Percentiles rank a stretch among this genome's conserved stretches.
Evolutionary conservation across 2,329 filamentous ascomycete species (phyloP).

Genomic region (Stenocarpella maydis): DNA sequence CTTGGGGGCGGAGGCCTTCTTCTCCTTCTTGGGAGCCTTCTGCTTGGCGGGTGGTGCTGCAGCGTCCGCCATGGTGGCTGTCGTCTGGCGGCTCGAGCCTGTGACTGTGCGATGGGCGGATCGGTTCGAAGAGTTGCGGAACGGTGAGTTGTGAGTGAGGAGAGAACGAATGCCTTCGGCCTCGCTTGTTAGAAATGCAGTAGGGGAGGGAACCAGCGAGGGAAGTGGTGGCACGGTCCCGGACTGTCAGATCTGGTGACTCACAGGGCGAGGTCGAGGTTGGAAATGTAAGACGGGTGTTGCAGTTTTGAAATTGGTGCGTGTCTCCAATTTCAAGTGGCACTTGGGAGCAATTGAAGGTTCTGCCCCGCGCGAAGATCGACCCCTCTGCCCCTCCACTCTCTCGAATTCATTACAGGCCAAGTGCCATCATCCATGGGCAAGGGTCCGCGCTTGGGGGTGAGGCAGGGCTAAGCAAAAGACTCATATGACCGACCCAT

Average conservation of each 20-base stretch:
- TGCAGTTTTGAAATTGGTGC: conserved; percentile 32
- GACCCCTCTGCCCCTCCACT: too few species aligned
- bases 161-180: not conserved
- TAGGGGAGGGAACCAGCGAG: not conserved
- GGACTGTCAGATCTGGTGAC: conserved; percentile 16
- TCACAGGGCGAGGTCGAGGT: conserved; percentile 23
- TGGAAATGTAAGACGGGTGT: not conserved
- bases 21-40: conserved; percentile 56
- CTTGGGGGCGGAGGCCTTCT: conserved; percentile 53
- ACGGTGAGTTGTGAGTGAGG: not conserved
- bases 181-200: conserved; percentile 5
- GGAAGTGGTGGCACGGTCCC: not conserved
- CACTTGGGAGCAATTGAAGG: conserved; percentile 15
- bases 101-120: not conserved
- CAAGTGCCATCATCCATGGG: conserved; percentile 1
- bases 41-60: conserved; percentile 34
- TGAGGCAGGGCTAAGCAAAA: not conserved
- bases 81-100: not conserved
- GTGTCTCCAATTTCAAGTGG: conserved; percentile 30
- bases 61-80: conserved; percentile 32
- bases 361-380: conserved; percentile 31
- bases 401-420: conserved; percentile 9
- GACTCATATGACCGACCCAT: not conserved
- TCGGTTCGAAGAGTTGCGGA: not conserved
- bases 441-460: not conserved